Conservation (phyloP, 2,329 filamentous ascomycete species). For the Colletotrichum gloeosporioides region DNA sequence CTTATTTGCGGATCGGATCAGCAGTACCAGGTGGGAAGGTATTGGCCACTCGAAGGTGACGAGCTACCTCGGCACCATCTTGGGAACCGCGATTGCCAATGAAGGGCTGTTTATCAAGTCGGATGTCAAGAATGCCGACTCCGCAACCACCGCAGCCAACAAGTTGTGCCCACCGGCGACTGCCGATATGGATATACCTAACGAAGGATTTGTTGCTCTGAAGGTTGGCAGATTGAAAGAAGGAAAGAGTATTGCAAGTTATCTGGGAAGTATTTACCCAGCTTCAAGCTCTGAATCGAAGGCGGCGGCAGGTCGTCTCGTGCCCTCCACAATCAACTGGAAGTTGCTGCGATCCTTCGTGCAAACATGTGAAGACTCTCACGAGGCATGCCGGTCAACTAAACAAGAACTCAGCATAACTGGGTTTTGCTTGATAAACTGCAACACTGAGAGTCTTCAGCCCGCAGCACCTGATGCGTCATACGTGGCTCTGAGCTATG, state of each 20-base stretch:
- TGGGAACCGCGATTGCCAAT: background rate
- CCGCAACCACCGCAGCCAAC: fast-evolving
- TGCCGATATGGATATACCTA: background rate
- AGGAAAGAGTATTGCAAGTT: background rate
- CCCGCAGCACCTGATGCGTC: background rate
- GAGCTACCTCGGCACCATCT: background rate
- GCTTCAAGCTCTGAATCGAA: background rate
- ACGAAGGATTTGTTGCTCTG: background rate
- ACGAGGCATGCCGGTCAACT: background rate
- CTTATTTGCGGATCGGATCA: background rate
- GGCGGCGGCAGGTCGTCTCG: background rate
- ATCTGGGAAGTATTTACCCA: background rate
- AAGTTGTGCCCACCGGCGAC: background rate
- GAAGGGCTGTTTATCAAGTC: background rate
- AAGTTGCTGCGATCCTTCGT: background rate
- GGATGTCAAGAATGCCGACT: background rate
- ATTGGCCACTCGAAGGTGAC: background rate
- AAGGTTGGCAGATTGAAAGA: background rate
- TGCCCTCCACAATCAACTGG: background rate
- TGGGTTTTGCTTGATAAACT: background rate
- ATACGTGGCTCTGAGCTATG: background rate
- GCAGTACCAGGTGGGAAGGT: background rate
- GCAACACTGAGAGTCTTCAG: background rate
- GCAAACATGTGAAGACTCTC: background rate
- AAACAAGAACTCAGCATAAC: background rate